phyloP scores from a whole-genome alignment of 768 basidiomycete species.

The Macrolepiota dolichaula region DNA sequence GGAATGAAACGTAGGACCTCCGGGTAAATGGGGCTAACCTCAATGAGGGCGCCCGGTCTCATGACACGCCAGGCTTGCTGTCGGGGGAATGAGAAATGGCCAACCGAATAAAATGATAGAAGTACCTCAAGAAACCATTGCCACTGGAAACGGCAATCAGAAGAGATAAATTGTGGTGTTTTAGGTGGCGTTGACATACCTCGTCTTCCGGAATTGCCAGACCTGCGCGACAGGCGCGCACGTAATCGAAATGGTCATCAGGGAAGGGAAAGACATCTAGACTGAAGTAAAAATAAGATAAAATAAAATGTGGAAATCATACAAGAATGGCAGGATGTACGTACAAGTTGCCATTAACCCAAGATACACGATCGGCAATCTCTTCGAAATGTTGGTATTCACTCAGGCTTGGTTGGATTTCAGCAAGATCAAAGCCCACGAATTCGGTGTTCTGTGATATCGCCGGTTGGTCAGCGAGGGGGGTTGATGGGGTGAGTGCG shows the following conservation, averaged over 20 bases:
- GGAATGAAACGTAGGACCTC: not conserved
- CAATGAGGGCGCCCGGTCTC: conserved; percentile 57
- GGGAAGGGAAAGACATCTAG: conserved; percentile 64
- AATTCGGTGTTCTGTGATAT: conserved; percentile 43
- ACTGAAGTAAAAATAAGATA: conserved; percentile 28
- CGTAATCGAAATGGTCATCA: conserved; percentile 56
- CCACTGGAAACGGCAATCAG: conserved; percentile 41
- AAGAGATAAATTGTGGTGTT: conserved; percentile 2
- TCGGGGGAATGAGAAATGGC: conserved; percentile 13
- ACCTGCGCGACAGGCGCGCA: conserved; percentile 61
- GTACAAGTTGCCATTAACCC: conserved; percentile 70
- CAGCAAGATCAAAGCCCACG: conserved; percentile 56
- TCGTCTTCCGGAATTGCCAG: conserved; percentile 73
- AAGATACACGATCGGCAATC: conserved; percentile 49
- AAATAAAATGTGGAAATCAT: not conserved
- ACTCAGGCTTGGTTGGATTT: conserved; percentile 51
- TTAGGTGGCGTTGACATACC: conserved; percentile 24
- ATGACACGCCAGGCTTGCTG: conserved; percentile 70
- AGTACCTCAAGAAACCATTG: conserved; percentile 60
- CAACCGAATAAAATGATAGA: conserved; percentile 12
- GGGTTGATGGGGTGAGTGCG: not conserved
- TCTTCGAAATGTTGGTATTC: conserved; percentile 32
- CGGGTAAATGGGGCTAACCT: conserved; percentile 38
- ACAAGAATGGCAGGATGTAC: conserved; percentile 27
- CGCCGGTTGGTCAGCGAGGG: not conserved